Percentiles rank a stretch among this genome's conserved stretches.
phyloP scores from a whole-genome alignment of 1,284 basidiomycete species.

The Sphaerobolus stellatus region DNA sequence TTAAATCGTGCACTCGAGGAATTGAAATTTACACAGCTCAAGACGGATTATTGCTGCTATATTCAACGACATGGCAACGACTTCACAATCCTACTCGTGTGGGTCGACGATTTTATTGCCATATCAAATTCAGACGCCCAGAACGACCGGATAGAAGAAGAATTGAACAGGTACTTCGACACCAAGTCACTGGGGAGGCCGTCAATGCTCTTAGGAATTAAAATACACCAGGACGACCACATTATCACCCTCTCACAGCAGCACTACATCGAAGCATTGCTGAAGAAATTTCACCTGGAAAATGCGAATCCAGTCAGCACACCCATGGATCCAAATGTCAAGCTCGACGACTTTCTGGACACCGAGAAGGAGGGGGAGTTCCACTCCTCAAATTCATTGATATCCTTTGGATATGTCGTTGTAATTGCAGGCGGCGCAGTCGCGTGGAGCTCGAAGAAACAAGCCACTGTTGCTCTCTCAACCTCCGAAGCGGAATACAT shows the following conservation, averaged over 20 bases:
- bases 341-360: too few relatives aligned
- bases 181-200: neutral
- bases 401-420: too few relatives aligned
- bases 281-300: too few relatives aligned
- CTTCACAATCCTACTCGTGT: neutral
- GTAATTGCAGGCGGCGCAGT: too few relatives aligned
- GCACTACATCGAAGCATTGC: too few relatives aligned
- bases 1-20: neutral
- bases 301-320: neutral
- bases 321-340: neutral
- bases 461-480: constrained; percentile 14
- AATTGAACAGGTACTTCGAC: neutral
- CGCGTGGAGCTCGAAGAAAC: constrained; percentile 12
- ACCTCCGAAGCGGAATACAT: constrained; percentile 40
- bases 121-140: neutral
- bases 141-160: neutral
- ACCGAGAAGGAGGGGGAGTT: too few relatives aligned
- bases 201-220: neutral
- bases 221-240: neutral
- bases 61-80: neutral
- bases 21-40: neutral
- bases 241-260: neutral
- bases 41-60: neutral
- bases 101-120: neutral
- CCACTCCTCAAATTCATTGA: too few relatives aligned